Conservation (phyloP, 768 basidiomycete genomes). For the Tylopilus subfusipes region DNA sequence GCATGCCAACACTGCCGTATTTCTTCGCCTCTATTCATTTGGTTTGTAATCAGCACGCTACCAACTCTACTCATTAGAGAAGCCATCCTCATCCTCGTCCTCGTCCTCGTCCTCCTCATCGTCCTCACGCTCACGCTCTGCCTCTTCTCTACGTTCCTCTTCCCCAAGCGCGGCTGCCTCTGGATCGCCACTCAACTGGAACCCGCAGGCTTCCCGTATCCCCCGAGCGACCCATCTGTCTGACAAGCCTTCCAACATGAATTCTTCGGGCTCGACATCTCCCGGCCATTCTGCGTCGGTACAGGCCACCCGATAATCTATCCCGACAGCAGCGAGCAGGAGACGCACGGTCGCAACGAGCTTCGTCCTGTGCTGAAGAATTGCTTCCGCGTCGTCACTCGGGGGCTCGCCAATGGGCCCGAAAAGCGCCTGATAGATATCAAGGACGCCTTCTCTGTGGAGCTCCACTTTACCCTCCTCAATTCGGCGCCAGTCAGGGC, state of each 20-base stretch:
- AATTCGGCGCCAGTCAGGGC: neutral
- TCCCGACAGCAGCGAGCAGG: constrained; percentile 9
- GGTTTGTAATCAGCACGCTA: neutral
- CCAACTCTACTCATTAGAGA: neutral
- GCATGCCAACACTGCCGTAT: too few relatives aligned
- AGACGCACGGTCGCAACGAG: constrained; percentile 6
- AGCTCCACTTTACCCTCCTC: constrained; percentile 6
- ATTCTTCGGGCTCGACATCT: neutral
- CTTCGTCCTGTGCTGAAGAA: neutral
- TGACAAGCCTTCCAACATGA: constrained; percentile 9
- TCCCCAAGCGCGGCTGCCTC: neutral
- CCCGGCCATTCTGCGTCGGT: constrained; percentile 4
- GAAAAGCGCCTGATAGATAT: constrained; percentile 9
- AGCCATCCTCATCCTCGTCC: too few relatives aligned
- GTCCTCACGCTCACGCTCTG: neutral
- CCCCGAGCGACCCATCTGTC: constrained; percentile 13
- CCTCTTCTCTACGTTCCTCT: neutral
- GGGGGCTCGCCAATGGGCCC: constrained; percentile 1
- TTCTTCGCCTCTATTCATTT: too few relatives aligned
- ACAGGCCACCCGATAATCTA: constrained; percentile 12
- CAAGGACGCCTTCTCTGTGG: constrained; percentile 5
- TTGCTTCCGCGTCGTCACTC: neutral
- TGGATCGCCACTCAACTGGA: constrained; percentile 5
- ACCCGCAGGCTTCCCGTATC: constrained; percentile 13
- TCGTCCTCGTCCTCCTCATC: neutral